Evolutionary conservation across 768 basidiomycete genomes (phyloP), one percentile per base, ranked within the genome.

Genomic region (Amylocystis lapponica): DNA sequence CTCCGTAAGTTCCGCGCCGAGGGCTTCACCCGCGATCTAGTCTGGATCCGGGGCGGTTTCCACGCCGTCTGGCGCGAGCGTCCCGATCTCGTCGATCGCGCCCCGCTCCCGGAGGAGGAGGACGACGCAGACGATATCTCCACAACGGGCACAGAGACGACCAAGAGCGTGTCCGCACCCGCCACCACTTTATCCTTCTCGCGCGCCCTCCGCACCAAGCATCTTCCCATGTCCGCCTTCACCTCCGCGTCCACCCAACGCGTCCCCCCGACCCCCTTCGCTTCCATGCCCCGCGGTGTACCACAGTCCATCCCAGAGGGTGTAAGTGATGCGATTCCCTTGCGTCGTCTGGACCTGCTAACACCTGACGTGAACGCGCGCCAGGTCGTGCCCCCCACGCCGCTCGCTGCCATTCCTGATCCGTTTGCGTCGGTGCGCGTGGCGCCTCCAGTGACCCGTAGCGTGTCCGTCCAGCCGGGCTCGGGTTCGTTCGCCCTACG

Each of bases 21-120:
- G 47, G 79, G 75, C 13, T 81, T 68, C 39, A 42, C 52, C 1
- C 82, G 86, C 14, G 70, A 83, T 36, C 71, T 98, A 4, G 70
- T 66, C 23, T 95, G 89, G 81, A 62, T 96, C 39, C 72, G 75
- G 43, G 94, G 94, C 22, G 94, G 94, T 4, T 90, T 90, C 58
- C 75, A 83, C 45, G 74, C 80, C 1, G 70, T 90, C 1, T 79
- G 73, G 74, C 64, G 68, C 11, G 77, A 79, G 31, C 63, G 62
- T 11, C 68, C 67, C 4, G 65, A 75, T 34, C 61, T 85, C 31
- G 62, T 84, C 22, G 79, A 82, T 49, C 66, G 68, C 7, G 61
- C 64, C 19, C 71, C 69, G 0, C 71, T 72, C 4, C 49, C 49
- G 22, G 52, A 43, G n/a, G 38, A 41, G 16, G 45, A 39, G 12